phyloP scores from a whole-genome alignment of 1,139 yeast genomes.

The Debaryomyces coudertii region DNA sequence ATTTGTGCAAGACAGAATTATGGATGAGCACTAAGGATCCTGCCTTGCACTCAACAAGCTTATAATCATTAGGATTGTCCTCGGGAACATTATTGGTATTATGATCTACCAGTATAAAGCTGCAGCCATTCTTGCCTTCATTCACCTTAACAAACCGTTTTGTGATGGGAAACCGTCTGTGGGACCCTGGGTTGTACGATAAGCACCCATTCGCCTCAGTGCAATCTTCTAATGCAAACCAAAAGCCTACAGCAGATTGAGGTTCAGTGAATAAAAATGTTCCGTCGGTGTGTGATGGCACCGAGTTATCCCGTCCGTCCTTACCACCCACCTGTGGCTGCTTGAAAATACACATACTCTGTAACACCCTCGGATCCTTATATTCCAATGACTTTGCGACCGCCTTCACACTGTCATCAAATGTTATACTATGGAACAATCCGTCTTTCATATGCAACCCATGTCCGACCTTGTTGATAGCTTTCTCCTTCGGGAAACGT shows the following conservation, averaged over 20 bases:
- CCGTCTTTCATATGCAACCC: constrained; percentile 64
- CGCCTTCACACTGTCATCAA: constrained; percentile 50
- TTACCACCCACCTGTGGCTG: constrained; percentile 49
- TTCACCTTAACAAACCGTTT: constrained; percentile 65
- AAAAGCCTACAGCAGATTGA: constrained; percentile 72
- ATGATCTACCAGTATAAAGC: constrained; percentile 37
- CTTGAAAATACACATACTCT: constrained; percentile 79
- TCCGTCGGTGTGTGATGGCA: constrained; percentile 80
- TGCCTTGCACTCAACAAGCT: constrained; percentile 64
- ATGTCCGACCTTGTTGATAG: constrained; percentile 81
- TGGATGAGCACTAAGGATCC: constrained; percentile 72
- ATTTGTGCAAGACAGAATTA: constrained; percentile 71
- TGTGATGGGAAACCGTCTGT: constrained; percentile 57
- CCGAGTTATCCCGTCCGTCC: constrained; percentile 60
- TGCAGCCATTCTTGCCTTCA: constrained; percentile 55
- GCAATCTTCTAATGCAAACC: constrained; percentile 84
- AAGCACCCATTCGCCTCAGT: constrained; percentile 70
- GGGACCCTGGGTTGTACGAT: constrained; percentile 75
- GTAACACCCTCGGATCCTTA: constrained; percentile 70
- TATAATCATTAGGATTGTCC: constrained; percentile 42
- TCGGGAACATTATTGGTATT: constrained; percentile 22
- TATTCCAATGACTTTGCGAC: constrained; percentile 59
- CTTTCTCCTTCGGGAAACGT: constrained; percentile 52
- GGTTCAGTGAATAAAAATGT: constrained; percentile 75
- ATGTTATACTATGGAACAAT: constrained; percentile 52